phyloP scores from a whole-genome alignment of 176 grass and related monocot genomes.

The Themeda triandra region DNA sequence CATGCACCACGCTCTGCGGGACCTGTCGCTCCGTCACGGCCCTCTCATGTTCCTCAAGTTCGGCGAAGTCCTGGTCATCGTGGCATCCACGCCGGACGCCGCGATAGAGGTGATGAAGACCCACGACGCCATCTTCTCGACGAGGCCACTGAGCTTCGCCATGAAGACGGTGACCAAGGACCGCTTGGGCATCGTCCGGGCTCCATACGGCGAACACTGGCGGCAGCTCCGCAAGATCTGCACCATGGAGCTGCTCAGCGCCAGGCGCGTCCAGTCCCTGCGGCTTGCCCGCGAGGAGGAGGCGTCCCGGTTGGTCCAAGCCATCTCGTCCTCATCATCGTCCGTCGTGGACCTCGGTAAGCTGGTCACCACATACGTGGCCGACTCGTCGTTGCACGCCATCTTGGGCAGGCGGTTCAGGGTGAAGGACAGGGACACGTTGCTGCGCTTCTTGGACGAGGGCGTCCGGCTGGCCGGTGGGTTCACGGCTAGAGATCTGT shows the following conservation, averaged over 20 bases:
- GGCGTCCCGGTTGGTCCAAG: background rate
- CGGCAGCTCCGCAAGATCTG: slow-evolving; percentile 38
- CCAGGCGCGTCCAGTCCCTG: background rate
- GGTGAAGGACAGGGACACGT: background rate
- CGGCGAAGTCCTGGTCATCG: background rate
- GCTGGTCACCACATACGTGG: background rate
- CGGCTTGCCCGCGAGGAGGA: background rate
- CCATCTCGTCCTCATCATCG: background rate
- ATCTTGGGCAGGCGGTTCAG: background rate
- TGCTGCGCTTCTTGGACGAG: background rate
- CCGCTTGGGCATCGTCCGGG: background rate
- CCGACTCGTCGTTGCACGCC: background rate
- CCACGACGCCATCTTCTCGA: background rate
- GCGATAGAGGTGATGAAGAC: background rate
- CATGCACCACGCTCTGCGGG: background rate
- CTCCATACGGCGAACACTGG: slow-evolving; percentile 29
- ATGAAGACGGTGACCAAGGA: background rate
- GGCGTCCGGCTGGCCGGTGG: background rate
- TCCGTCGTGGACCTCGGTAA: background rate
- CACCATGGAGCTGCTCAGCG: slow-evolving; percentile 10
- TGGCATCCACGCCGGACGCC: background rate
- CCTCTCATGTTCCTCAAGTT: background rate
- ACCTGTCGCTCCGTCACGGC: background rate
- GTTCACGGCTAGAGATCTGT: background rate
- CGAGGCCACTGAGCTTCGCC: background rate